Evolutionary conservation across 2,329 filamentous ascomycete species (phyloP), one percentile per base, ranked within the genome.

Genomic region (Diplodia mutila): DNA sequence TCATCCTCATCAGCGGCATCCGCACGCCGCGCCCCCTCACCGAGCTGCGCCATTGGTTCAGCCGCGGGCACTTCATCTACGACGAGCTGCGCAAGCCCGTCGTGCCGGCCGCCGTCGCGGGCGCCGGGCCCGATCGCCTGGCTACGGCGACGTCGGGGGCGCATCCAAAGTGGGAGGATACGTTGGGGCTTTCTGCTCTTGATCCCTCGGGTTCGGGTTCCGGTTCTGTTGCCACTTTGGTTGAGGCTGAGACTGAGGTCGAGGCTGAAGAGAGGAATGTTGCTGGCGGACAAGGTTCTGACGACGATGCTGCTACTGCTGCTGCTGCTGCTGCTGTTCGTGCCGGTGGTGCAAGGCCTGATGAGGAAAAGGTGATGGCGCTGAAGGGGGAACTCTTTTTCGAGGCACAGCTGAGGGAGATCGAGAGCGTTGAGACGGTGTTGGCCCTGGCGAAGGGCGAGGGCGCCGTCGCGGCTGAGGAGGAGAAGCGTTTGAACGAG

Each of bases 1-100:
- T 16, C 46, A 63, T 63, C 6, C 49, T 25, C 59, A 18, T 63
- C n/a, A 37, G 27, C 42, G 59, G 59, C n/a, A 4, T 63, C 6
- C 27, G 25, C 27, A 37, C 21, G n/a, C 59, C 59, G 4, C 59
- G 29, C 11, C 46, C 59, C 8, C 59, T 63, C 59, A 27, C 4
- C 11, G 42, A 51, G 11, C 46, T 63, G 12, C 27, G 59, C 2
- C 29, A 51, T 12, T 63, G 59, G 59, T 51, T 51, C 46, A 23
- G 18, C n/a, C 59, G 59, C 7, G 59, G 59, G 11, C 59, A 29
- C 9, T 25, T 51, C 46, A 51, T 63, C 59, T 63, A 63, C 46
- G 59, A 63, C 29, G 46, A 63, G 46, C 27, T 63, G 14, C 25
- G 27, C 18, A 3, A 18, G 5, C 59, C 59, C 6, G 59, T 51